Percentiles rank a stretch among this genome's conserved stretches.
These are phyloP conservation scores for Backusella psychrophila DNA, from an alignment of 192 early-diverging fungal species.

Conservation along the genomic window DNA sequence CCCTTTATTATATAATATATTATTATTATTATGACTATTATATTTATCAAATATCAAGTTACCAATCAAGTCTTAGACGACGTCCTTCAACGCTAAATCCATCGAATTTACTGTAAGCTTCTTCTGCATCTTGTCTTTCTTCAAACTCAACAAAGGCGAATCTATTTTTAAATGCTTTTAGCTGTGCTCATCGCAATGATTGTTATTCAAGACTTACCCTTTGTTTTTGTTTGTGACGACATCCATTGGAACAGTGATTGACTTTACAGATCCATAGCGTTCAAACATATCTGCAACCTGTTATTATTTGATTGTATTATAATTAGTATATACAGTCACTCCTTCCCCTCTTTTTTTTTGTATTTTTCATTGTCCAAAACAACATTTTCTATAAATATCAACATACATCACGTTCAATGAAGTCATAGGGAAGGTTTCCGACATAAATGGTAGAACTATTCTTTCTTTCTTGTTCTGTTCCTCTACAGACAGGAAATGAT, in stretches of 20 bases:
- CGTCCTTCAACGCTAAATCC: slow-evolving; percentile 56
- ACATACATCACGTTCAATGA: slow-evolving; percentile 63
- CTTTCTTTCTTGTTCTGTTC: slow-evolving; percentile 63
- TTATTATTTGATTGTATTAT: neutral
- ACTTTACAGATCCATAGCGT: slow-evolving; percentile 62
- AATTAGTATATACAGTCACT: neutral
- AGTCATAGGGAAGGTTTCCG: slow-evolving; percentile 77
- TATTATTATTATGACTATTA: no score
- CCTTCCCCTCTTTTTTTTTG: no score
- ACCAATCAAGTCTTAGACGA: slow-evolving; percentile 53
- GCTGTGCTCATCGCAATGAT: neutral
- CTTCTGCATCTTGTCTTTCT: slow-evolving; percentile 60
- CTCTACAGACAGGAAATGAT: slow-evolving; percentile 37
- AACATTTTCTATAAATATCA: neutral
- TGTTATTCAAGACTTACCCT: slow-evolving; percentile 47
- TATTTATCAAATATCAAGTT: neutral
- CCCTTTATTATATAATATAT: slow-evolving; percentile 3
- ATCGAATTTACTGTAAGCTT: slow-evolving; percentile 59
- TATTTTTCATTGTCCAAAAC: no score
- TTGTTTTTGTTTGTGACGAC: slow-evolving; percentile 73
- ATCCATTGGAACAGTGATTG: slow-evolving; percentile 70
- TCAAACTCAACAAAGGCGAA: slow-evolving; percentile 79
- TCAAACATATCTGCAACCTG: slow-evolving; percentile 62
- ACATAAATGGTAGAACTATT: slow-evolving; percentile 63
- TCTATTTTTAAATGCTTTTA: slow-evolving; percentile 30